Conservation (phyloP, 352 stramenopile species). For the Phytophthora crassamura region DNA sequence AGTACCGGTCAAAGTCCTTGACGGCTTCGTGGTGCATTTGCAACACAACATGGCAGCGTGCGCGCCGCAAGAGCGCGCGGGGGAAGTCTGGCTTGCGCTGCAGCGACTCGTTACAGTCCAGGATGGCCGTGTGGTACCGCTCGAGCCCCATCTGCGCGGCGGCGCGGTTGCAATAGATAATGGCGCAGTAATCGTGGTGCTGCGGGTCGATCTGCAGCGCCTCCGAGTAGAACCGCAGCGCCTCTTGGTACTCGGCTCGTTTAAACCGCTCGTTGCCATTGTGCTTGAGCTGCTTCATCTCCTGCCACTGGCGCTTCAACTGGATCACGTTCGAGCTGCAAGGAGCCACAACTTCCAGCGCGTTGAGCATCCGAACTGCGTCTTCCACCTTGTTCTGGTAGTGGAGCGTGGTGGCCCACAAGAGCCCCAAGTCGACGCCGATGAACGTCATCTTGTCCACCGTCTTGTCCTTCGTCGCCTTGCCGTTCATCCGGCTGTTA, state of each 20-base stretch:
- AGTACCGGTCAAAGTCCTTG: conserved; percentile 79
- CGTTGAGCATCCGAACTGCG: conserved; percentile 56
- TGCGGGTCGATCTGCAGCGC: conserved; percentile 67
- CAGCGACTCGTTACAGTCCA: conserved; percentile 81
- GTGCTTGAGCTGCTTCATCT: conserved; percentile 77
- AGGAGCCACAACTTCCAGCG: conserved; percentile 67
- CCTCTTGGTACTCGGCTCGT: conserved; percentile 55
- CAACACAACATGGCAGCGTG: conserved; percentile 70
- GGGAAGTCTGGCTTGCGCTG: conserved; percentile 65
- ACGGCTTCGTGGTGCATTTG: conserved; percentile 68
- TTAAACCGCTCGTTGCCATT: conserved; percentile 77
- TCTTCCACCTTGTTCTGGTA: conserved; percentile 78
- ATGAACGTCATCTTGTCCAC: conserved; percentile 57
- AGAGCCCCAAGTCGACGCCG: conserved; percentile 68
- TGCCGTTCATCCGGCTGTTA: conserved; percentile 9
- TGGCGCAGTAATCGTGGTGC: conserved; percentile 77
- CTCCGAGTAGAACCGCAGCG: conserved; percentile 68
- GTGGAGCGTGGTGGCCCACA: conserved; percentile 68
- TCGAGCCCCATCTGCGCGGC: conserved; percentile 81
- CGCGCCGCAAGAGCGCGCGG: conserved; percentile 67
- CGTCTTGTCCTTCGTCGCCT: conserved; percentile 19
- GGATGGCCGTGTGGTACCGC: conserved; percentile 64
- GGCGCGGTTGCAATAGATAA: conserved; percentile 86
- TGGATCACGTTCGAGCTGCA: conserved; percentile 79
- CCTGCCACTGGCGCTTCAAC: conserved; percentile 64